phyloP scores from a whole-genome alignment of 2,329 filamentous ascomycete species.

The Xenoacremonium recifei region DNA sequence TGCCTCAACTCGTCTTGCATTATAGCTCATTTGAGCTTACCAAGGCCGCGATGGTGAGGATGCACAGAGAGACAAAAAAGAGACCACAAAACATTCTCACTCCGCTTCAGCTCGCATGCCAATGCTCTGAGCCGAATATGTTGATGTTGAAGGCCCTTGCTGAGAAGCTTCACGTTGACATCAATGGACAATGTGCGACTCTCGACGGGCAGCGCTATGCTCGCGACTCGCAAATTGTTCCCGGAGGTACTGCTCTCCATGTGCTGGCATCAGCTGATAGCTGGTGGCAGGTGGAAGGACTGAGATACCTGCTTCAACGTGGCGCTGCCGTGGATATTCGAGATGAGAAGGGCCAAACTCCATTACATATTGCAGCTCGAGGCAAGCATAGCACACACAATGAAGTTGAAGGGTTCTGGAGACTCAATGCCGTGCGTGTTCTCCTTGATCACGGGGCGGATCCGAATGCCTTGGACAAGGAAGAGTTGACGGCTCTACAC shows the following conservation, averaged over 20 bases:
- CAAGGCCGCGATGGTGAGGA: not conserved
- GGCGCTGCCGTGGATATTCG: constrained; percentile 11
- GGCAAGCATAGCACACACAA: not conserved
- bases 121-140: constrained; percentile 7
- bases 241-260: constrained; percentile 16
- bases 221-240: not conserved
- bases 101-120: constrained; percentile 10
- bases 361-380: constrained; percentile 14
- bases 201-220: not conserved
- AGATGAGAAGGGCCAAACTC: constrained; percentile 5
- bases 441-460: constrained; percentile 19
- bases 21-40: constrained; percentile 8
- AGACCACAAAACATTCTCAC: not conserved
- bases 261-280: constrained; percentile 11
- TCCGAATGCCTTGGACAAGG: constrained; percentile 7
- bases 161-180: constrained; percentile 11
- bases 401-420: constrained; percentile 4
- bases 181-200: constrained; percentile 7
- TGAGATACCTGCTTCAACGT: constrained; percentile 11
- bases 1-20: constrained; percentile 1
- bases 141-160: constrained; percentile 12
- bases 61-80: not conserved
- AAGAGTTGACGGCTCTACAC: constrained; percentile 7
- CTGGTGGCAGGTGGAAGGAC: constrained; percentile 17
- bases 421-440: constrained; percentile 2